Conservation (phyloP, 1,284 basidiomycete genomes). For the Tremellales sp. region DNA sequence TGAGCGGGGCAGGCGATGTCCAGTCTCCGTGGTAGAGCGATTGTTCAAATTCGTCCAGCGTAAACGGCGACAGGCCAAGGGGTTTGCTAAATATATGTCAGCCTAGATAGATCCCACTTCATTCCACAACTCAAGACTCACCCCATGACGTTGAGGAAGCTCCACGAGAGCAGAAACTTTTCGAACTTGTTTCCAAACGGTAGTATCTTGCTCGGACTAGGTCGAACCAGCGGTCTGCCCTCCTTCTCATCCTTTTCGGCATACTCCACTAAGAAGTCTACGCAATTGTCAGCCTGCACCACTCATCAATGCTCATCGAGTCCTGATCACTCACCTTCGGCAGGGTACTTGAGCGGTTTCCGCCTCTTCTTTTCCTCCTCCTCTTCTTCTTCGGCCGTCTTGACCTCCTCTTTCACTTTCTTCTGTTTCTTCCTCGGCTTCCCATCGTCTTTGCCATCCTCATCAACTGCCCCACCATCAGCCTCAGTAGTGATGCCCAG, state of each 20-base stretch:
- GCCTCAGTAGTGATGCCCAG: slow-evolving; percentile 52
- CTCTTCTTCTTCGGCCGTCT: slow-evolving; percentile 60
- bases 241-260: slow-evolving; percentile 58
- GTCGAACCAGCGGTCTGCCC: slow-evolving; percentile 54
- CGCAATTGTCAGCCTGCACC: slow-evolving; percentile 42
- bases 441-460: slow-evolving; percentile 58
- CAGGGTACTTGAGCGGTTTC: slow-evolving; percentile 71
- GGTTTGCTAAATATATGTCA: slow-evolving; percentile 64
- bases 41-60: slow-evolving; percentile 88
- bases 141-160: slow-evolving; percentile 89
- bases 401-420: slow-evolving; percentile 62
- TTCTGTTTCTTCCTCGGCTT: slow-evolving; percentile 70
- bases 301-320: neutral
- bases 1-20: slow-evolving; percentile 62
- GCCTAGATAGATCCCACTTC: neutral
- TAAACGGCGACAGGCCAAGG: slow-evolving; percentile 81
- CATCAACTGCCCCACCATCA: too few species aligned
- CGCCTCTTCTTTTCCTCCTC: slow-evolving; percentile 61
- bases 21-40: slow-evolving; percentile 76
- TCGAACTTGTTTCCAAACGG: slow-evolving; percentile 82
- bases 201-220: slow-evolving; percentile 59
- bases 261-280: slow-evolving; percentile 74
- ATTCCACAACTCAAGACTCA: too few species aligned
- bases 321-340: slow-evolving; percentile 49
- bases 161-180: slow-evolving; percentile 82